Evolutionary conservation across 2,329 filamentous ascomycete species (phyloP).

Genomic region (Cylindrodendrum hubeiense): DNA sequence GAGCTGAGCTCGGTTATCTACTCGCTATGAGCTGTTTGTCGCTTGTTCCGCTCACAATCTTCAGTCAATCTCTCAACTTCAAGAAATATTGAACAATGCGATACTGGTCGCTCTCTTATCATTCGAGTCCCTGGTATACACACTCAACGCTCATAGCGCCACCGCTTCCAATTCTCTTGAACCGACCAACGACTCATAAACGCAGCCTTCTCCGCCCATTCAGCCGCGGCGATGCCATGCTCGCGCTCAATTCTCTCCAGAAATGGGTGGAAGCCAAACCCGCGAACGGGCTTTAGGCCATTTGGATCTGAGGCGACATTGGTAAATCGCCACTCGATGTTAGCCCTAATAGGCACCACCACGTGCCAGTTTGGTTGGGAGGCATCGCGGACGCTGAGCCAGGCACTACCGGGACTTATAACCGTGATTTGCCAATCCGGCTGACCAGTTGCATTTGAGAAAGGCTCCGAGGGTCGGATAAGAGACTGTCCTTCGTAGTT

Average conservation of each 20-base stretch:
- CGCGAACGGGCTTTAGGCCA: conserved; percentile 35
- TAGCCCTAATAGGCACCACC: conserved; percentile 43
- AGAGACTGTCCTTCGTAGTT: conserved; percentile 46
- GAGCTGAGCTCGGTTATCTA: background rate
- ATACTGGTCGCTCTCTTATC: no score
- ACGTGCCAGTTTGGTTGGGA: conserved; percentile 39
- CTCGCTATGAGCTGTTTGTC: background rate
- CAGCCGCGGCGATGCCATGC: conserved; percentile 29
- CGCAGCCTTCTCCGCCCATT: conserved; percentile 36
- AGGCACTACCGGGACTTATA: conserved; percentile 44
- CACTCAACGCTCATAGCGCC: no score
- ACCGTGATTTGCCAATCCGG: conserved; percentile 44
- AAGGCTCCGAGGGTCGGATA: conserved; percentile 34
- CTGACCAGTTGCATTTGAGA: background rate
- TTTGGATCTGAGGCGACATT: conserved; percentile 39
- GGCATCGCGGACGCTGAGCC: conserved; percentile 36
- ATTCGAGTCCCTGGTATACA: no score
- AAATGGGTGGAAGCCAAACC: conserved; percentile 36
- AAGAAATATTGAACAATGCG: no score
- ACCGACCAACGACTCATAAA: conserved; percentile 6
- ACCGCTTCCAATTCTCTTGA: conserved; percentile 37
- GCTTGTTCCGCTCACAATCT: background rate
- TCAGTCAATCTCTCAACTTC: background rate
- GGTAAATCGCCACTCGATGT: conserved; percentile 46
- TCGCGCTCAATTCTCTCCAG: conserved; percentile 34